These are phyloP conservation scores for Ophiocordyceps camponoti-rufipedis DNA, from an alignment of 2,329 filamentous ascomycete species.

Conservation along the genomic window DNA sequence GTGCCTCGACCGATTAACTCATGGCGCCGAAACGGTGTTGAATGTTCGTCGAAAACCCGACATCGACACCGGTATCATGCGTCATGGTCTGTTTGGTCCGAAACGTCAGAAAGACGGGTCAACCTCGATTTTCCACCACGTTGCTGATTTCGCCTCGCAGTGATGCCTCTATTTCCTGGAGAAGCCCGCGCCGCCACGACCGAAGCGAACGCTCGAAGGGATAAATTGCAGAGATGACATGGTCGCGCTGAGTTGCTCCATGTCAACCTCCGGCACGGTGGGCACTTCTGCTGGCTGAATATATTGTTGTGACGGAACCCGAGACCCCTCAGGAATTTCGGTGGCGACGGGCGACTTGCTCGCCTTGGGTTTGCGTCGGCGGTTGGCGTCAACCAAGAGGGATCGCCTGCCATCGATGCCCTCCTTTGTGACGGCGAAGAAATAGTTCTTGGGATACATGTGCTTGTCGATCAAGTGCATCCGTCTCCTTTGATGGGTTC, in stretches of 20 bases:
- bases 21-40: neutral
- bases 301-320: conserved; percentile 3
- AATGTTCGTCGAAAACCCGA: neutral
- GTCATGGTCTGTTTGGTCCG: neutral
- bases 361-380: conserved; percentile 25
- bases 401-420: conserved; percentile 78
- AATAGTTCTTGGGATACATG: conserved; percentile 73
- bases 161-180: conserved; percentile 21
- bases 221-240: conserved; percentile 60
- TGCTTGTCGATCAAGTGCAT: conserved; percentile 92
- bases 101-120: neutral
- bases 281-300: conserved; percentile 6
- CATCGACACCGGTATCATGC: neutral
- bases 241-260: conserved; percentile 44
- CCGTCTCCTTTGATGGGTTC: conserved; percentile 64
- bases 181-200: conserved; percentile 36
- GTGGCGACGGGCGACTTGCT: conserved; percentile 15
- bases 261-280: conserved; percentile 25
- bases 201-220: conserved; percentile 48
- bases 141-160: neutral
- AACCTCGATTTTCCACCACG: neutral
- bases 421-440: conserved; percentile 70
- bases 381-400: conserved; percentile 43
- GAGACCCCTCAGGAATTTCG: conserved; percentile 13
- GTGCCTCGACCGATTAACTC: conserved; percentile 62